Percentiles rank a stretch among this genome's conserved stretches.
These are phyloP conservation scores for Diaporthe ilicicola DNA, from an alignment of 2,329 filamentous ascomycete species.

Conservation along the genomic window DNA sequence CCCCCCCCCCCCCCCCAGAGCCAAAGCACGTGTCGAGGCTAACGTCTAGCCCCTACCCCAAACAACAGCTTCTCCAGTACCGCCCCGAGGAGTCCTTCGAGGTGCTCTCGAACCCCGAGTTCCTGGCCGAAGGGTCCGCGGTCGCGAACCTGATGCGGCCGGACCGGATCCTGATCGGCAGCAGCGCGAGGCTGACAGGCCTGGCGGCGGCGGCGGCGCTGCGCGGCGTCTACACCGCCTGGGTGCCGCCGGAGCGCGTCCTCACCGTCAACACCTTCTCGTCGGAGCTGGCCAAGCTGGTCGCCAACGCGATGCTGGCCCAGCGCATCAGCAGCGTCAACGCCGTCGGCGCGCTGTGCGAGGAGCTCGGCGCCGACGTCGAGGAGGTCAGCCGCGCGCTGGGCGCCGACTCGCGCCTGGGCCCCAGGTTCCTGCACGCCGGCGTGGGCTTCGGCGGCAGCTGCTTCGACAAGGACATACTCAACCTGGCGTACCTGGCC, in stretches of 20 bases:
- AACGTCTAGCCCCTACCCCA: neutral
- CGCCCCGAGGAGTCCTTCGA: slow-evolving; percentile 61
- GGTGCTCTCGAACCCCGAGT: slow-evolving; percentile 71
- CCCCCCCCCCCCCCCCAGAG: neutral
- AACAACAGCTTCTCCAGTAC: slow-evolving; percentile 39
- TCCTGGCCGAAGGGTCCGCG: slow-evolving; percentile 69
- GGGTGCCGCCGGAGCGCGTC: slow-evolving; percentile 63
- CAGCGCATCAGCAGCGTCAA: slow-evolving; percentile 73
- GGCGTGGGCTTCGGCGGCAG: slow-evolving; percentile 70
- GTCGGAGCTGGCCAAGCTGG: slow-evolving; percentile 69
- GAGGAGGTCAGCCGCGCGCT: slow-evolving; percentile 63
- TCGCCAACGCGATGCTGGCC: slow-evolving; percentile 70
- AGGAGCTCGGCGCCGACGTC: slow-evolving; percentile 65
- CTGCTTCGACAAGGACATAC: slow-evolving; percentile 71
- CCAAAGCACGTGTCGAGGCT: slow-evolving; percentile 21
- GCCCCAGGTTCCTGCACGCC: slow-evolving; percentile 64
- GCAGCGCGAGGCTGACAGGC: slow-evolving; percentile 55
- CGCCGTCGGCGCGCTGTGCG: slow-evolving; percentile 68
- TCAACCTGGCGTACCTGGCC: slow-evolving; percentile 66
- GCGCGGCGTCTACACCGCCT: slow-evolving; percentile 61
- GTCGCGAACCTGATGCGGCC: slow-evolving; percentile 64
- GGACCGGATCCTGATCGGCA: slow-evolving; percentile 70
- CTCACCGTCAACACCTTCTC: slow-evolving; percentile 67
- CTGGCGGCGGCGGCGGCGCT: slow-evolving; percentile 58
- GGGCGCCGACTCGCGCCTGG: slow-evolving; percentile 65